These are phyloP conservation scores for Microcera coccophila DNA, from an alignment of 2,329 filamentous ascomycete genomes.

Conservation along the genomic window DNA sequence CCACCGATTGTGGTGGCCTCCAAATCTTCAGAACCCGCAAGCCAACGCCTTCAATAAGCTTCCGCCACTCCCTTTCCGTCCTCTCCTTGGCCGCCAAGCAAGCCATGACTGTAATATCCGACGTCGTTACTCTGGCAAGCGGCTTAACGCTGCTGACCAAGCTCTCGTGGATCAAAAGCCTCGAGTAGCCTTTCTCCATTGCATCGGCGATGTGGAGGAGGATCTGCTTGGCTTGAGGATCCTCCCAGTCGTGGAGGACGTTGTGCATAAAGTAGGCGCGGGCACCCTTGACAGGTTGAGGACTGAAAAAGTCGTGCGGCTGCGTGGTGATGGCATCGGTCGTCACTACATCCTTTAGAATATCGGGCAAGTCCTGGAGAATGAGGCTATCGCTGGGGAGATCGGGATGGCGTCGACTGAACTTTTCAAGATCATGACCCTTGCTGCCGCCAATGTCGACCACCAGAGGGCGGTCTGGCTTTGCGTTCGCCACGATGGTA, in stretches of 20 bases:
- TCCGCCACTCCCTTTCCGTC: slow-evolving; percentile 30
- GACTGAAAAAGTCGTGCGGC: slow-evolving; percentile 34
- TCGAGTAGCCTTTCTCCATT: slow-evolving; percentile 34
- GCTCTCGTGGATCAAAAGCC: slow-evolving; percentile 35
- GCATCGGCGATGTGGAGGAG: slow-evolving; percentile 18
- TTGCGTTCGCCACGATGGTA: slow-evolving; percentile 24
- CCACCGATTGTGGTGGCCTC: slow-evolving; percentile 24
- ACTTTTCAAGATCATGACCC: slow-evolving; percentile 36
- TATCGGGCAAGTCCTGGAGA: slow-evolving; percentile 33
- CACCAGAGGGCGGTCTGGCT: slow-evolving; percentile 27
- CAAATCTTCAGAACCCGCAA: slow-evolving; percentile 31
- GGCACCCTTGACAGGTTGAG: slow-evolving; percentile 39
- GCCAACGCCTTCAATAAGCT: slow-evolving; percentile 23
- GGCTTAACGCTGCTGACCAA: slow-evolving; percentile 30
- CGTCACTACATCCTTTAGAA: slow-evolving; percentile 26
- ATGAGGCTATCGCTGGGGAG: slow-evolving; percentile 27
- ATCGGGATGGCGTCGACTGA: slow-evolving; percentile 26
- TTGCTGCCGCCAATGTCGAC: slow-evolving; percentile 37
- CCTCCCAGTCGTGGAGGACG: slow-evolving; percentile 50
- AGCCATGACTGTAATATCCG: slow-evolving; percentile 36
- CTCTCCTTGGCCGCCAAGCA: slow-evolving; percentile 30
- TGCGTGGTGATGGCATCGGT: slow-evolving; percentile 26
- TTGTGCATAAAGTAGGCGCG: slow-evolving; percentile 44
- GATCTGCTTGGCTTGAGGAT: slow-evolving; percentile 35
- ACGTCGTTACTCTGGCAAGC: slow-evolving; percentile 27